phyloP scores from a whole-genome alignment of 1,284 basidiomycete genomes.

The Butyriboletus appendiculatus region DNA sequence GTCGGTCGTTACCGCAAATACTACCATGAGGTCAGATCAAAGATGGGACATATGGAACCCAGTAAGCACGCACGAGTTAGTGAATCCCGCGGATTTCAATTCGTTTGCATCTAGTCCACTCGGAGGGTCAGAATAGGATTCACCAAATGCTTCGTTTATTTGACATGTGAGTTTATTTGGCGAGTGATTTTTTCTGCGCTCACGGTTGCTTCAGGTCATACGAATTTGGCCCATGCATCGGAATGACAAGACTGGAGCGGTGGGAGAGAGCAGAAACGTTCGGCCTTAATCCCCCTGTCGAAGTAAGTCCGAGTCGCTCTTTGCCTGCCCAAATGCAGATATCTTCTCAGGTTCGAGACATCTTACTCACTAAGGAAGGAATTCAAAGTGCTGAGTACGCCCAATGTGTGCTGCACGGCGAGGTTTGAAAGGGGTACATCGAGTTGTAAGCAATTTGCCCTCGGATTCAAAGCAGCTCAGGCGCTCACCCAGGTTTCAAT shows the following conservation, averaged over 20 bases:
- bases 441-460: background rate
- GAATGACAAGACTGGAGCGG: conserved; percentile 79
- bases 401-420: conserved; percentile 52
- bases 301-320: conserved; percentile 47
- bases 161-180: conserved; percentile 56
- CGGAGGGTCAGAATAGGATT: conserved; percentile 58
- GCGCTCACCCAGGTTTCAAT: background rate
- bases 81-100: background rate
- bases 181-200: background rate
- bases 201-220: conserved; percentile 50
- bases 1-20: conserved; percentile 50
- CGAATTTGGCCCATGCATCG: conserved; percentile 86
- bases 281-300: conserved; percentile 81
- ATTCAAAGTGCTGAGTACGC: conserved; percentile 43
- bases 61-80: conserved; percentile 48
- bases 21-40: conserved; percentile 44
- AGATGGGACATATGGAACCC: conserved; percentile 57
- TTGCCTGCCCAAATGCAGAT: background rate
- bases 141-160: conserved; percentile 79
- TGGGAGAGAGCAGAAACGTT: conserved; percentile 86
- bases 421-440: conserved; percentile 36
- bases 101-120: conserved; percentile 51
- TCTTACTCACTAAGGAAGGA: conserved; percentile 62
- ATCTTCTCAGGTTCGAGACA: conserved; percentile 64
- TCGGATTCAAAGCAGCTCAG: background rate